Evolutionary conservation across 805 yeast species (phyloP), one percentile per base, ranked within the genome.

Genomic region (Candida verbasci): DNA sequence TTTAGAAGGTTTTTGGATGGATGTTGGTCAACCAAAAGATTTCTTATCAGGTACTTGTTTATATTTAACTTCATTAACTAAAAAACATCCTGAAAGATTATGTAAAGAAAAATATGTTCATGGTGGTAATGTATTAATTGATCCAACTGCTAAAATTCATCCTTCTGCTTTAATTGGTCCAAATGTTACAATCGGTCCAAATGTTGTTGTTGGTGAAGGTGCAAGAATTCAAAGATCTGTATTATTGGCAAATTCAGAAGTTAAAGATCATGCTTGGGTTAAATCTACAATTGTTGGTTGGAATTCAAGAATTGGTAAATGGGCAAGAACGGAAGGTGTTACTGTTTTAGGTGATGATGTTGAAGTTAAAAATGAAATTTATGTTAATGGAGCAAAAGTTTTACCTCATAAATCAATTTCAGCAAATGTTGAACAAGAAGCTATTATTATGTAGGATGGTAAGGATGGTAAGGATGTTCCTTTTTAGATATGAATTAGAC

Each of bases 1-100:
- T 68, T 80, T 93, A 60, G 97, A 93, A 75, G 97, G 98, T 50
- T 93, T 81, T 86, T 93, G 99, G 99, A 93, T 93, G 98, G 99
- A 93, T 68, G 97, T 93, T 52, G 99, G 99, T 68, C 99, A 93
- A 76, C 99, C 99, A 78, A 93, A 91, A 80, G 99, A 93, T 71
- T 93, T 88, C 82, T 71, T 93, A 49, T 81, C 96, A 42, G 99
- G 99, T 67, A 86, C 97, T 56, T 80, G 88, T 53, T 74, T 91
- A 48, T 93, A 89, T 77, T 76, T 93, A 65, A 76, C 84, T 62
- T 82, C 97, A 39, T 71, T 88, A 59, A 66, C 91, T 54, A 84
- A 84, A 79, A 86, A 82, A 70, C 60, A 70, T 51, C 85, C 96
- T 46, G 76, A 76, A 53, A 60, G 70, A 50, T 79, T 89, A 60